Conservation (phyloP, 2,329 filamentous ascomycete genomes). For the Pseudogymnoascus sp. region DNA sequence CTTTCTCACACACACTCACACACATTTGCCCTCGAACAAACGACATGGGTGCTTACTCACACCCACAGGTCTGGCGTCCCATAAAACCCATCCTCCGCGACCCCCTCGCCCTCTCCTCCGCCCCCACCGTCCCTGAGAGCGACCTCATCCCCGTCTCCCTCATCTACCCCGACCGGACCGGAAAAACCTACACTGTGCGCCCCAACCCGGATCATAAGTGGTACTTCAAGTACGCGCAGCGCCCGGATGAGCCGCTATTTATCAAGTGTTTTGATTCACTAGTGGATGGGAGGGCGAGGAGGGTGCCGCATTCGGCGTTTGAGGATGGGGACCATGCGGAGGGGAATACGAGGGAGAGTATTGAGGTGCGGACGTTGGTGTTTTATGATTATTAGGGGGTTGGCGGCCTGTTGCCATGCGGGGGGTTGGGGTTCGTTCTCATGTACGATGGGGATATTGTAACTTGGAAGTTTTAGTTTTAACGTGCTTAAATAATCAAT, state of each 20-base stretch:
- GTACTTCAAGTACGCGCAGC: conserved; percentile 44
- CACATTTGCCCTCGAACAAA: too few relatives aligned
- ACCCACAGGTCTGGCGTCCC: conserved; percentile 34
- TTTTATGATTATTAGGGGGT: conserved; percentile 30
- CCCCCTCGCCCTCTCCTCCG: conserved; percentile 45
- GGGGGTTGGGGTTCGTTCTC: not conserved
- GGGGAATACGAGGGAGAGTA: conserved; percentile 40
- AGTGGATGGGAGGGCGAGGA: conserved; percentile 42
- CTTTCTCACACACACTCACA: too few relatives aligned
- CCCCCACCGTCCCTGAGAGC: conserved; percentile 38
- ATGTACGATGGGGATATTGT: not conserved
- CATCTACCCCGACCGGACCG: conserved; percentile 42
- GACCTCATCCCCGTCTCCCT: conserved; percentile 41
- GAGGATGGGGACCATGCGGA: conserved; percentile 36
- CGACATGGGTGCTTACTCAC: not conserved
- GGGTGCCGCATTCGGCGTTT: conserved; percentile 50
- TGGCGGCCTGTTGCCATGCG: not conserved
- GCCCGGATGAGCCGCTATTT: conserved; percentile 44
- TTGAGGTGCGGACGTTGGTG: conserved; percentile 46
- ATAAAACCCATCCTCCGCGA: conserved; percentile 43
- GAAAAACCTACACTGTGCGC: conserved; percentile 41
- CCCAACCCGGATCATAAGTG: conserved; percentile 38
- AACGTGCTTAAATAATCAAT: not conserved
- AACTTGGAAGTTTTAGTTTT: not conserved
- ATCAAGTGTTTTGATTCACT: conserved; percentile 56